phyloP scores from a whole-genome alignment of 2,329 filamentous ascomycete genomes.

The Colletotrichum incanum region DNA sequence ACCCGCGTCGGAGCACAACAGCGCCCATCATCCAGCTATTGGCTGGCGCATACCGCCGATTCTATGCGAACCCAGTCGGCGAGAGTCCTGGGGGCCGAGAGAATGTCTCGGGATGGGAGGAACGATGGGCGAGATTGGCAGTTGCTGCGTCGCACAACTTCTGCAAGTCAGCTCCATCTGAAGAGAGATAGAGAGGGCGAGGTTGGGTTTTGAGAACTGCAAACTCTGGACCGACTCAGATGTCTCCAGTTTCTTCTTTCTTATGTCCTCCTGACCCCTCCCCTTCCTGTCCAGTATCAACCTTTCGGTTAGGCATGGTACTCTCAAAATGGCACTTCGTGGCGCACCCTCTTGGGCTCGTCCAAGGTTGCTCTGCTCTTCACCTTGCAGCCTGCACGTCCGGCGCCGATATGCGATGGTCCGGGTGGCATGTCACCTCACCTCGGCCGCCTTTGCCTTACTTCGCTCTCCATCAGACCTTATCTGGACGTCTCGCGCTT shows the following conservation, averaged over 20 bases:
- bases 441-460: slow-evolving; percentile 6
- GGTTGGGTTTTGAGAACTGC: slow-evolving; percentile 12
- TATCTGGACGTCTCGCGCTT: slow-evolving; percentile 36
- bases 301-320: slow-evolving; percentile 28
- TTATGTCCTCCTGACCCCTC: slow-evolving; percentile 2
- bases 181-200: not conserved
- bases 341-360: slow-evolving; percentile 20
- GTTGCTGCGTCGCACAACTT: not conserved
- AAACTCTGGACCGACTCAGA: slow-evolving; percentile 16
- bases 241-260: slow-evolving; percentile 13
- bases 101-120: not conserved
- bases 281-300: slow-evolving; percentile 14
- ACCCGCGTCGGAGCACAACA: not conserved
- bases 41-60: not conserved
- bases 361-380: slow-evolving; percentile 1
- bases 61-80: slow-evolving; percentile 19
- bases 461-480: slow-evolving; percentile 12
- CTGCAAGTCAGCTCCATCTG: slow-evolving; percentile 5
- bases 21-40: slow-evolving; percentile 4
- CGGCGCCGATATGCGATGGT: slow-evolving; percentile 20
- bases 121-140: not conserved
- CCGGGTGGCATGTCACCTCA: slow-evolving; percentile 8
- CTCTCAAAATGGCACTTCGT: slow-evolving; percentile 24
- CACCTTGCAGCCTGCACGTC: slow-evolving; percentile 22
- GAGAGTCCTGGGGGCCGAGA: not conserved